Base-by-base conservation (phyloP, 202 grass and related monocot species). In the Carex arenaria region DNA sequence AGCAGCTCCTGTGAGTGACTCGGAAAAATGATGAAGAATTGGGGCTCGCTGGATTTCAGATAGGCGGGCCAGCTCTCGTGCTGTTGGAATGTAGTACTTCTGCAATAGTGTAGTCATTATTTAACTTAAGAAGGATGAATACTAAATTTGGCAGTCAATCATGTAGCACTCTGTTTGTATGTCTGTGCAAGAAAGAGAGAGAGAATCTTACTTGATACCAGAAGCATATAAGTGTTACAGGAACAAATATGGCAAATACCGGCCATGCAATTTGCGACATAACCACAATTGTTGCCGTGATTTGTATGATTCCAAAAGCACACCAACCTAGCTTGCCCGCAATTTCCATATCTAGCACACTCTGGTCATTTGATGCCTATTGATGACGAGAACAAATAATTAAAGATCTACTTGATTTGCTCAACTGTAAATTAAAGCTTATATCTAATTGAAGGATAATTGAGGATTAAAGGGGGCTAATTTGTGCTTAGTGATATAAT, bases 231-330 rank as follows among this genome's bases (percentile, higher is more conserved):
- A 87, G 72, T 8, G 91, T 95, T 72, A 98, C 93, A 30, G 96
- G 96, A 92, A 98, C 26, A 36, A 98, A 95, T 76, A 98, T 98
- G 51, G 73, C 89, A 84, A 98, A 95, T 78, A 98, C 91, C 65
- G 91, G 96, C 96, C 96, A 98, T 79, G 96, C 96, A 73, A 98
- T 89, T 19, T 98, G 96, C 30, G 96, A 98, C 96, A 98, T 98
- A 18, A 98, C 93, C 5, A 68, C 89, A 84, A 98, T 88, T 59
- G 96, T 98, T 14, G 90, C 96, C n/a, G 93, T 65, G 73, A 93
- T 89, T 83, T 93, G 93, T 92, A 98, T 93, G 57, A 93, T 62
- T 54, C 86, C 82, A 89, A 98, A 95, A 28, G 84, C 88, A 17
- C 87, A 90, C 96, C 91, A 95, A 19, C 91, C 96, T 82, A 98